Evolutionary conservation across 139 green algal genomes (phyloP), one percentile per base, ranked within the genome.

Genomic region (Helicosporidium sp.): DNA sequence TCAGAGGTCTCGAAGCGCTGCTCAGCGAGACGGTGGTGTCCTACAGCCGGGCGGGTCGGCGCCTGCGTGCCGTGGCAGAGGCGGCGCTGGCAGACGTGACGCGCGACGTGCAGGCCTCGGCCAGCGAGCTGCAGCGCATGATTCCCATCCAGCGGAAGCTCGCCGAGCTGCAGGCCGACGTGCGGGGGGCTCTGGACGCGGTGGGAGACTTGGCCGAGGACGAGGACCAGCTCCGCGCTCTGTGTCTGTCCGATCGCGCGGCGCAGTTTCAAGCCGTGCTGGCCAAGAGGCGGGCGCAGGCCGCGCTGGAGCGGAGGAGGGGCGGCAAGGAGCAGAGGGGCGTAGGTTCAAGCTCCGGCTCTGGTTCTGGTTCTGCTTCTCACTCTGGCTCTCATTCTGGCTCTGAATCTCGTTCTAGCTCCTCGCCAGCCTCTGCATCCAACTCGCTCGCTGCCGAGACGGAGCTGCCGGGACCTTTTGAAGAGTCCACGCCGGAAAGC

Each of bases 91-190:
- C 52, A 15, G 64, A 76, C 20, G 55, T 76, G 28, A 60, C 57
- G 24, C 19, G 40, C 18, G 58, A 41, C 36, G 60, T 73, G 45
- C 33, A 55, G 25, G 31, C 23, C 18, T 36, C 26, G 13, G 40
- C 46, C 8, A 55, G 41, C 18, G 68, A 76, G 26, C 56, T 76
- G 34, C 56, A 75, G 48, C 55, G 65, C 20, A 33, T 70, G 19
- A 43, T 76, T 18, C 68, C 68, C 46, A 76, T 76, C 19, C 55
- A 70, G 41, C 23, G 55, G 28, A 68, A 64, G 36, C 43, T 76
- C 49, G 69, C 52, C 17, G 68, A 76, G 52, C 29, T 74, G 18
- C 61, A 63, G 49, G 51, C 68, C 26, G 68, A 76, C 41, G 61
- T 76, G 26, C 53, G 65, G 43, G 68, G 75, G 48, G 50, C 58